Conservation (phyloP, 2,329 filamentous ascomycete genomes). For the Trichocomaceae sp. region DNA sequence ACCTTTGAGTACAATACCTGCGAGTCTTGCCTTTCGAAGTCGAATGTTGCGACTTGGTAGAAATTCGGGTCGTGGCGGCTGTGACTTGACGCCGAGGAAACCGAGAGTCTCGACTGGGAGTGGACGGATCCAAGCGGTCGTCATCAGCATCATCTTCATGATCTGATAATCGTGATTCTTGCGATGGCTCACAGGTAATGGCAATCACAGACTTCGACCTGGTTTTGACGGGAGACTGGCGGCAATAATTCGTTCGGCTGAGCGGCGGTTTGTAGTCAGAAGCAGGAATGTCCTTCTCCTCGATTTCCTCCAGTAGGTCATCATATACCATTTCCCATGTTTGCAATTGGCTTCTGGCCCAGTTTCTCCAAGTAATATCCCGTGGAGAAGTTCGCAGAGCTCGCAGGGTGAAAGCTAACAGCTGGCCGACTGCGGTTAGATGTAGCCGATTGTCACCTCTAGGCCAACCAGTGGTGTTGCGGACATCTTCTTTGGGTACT, state of each 20-base stretch:
- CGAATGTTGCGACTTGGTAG: conserved; percentile 47
- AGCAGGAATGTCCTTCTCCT: conserved; percentile 16
- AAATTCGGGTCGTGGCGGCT: not conserved
- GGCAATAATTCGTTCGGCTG: conserved; percentile 12
- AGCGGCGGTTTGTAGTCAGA: conserved; percentile 13
- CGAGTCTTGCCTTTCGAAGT: conserved; percentile 46
- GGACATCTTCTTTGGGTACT: conserved; percentile 26
- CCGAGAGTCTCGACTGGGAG: conserved; percentile 1
- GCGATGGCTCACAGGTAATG: conserved; percentile 9
- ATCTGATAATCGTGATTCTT: not conserved
- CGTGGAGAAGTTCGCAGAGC: conserved; percentile 18
- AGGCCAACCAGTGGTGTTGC: conserved; percentile 12
- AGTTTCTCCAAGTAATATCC: conserved; percentile 16
- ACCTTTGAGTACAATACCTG: conserved; percentile 43
- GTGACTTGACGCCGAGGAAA: not conserved
- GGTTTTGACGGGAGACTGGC: conserved; percentile 13
- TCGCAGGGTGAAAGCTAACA: conserved; percentile 25
- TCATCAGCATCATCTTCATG: not conserved
- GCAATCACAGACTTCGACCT: conserved; percentile 12
- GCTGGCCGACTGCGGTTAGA: conserved; percentile 25
- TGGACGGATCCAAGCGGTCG: not conserved
- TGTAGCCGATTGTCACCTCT: conserved; percentile 19
- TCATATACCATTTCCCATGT: conserved; percentile 21
- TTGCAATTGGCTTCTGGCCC: conserved; percentile 15
- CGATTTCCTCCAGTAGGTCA: conserved; percentile 18